A percentile compares a stretch with the other conserved stretches of the same genome.
These are phyloP conservation scores for Pythium myriotylum DNA, from an alignment of 352 stramenopile genomes.

Conservation along the genomic window DNA sequence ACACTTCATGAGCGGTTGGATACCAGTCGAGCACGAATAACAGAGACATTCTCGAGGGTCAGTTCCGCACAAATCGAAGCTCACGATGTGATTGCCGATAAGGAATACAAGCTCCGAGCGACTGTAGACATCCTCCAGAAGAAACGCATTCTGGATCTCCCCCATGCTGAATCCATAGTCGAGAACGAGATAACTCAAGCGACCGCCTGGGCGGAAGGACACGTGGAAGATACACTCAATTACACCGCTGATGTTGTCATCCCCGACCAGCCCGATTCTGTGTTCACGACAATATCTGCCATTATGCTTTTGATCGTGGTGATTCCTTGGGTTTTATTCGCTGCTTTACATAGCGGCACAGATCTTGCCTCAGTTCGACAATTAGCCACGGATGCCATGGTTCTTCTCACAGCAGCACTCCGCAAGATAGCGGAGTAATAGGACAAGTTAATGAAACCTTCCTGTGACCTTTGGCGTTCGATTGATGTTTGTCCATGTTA, in stretches of 20 bases:
- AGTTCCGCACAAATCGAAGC: conserved; percentile 29
- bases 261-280: conserved; percentile 12
- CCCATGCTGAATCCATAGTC: conserved; percentile 17
- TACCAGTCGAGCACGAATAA: conserved; percentile 18
- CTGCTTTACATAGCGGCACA: conserved; percentile 20
- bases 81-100: conserved; percentile 22
- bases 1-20: conserved; percentile 26
- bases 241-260: conserved; percentile 35
- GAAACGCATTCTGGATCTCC: conserved; percentile 28
- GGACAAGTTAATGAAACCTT: conserved; percentile 29
- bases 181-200: conserved; percentile 21
- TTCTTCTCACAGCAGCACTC: conserved; percentile 19
- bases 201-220: conserved; percentile 22
- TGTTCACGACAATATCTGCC: conserved; percentile 24
- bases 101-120: conserved; percentile 24
- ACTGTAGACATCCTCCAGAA: conserved; percentile 29
- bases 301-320: conserved; percentile 31
- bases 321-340: conserved; percentile 39
- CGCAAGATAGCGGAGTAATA: conserved; percentile 25
- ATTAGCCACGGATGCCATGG: conserved; percentile 19
- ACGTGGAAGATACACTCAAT: conserved; percentile 33
- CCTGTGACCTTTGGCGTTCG: conserved; percentile 38
- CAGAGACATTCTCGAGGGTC: conserved; percentile 26
- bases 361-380: conserved; percentile 24
- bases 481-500: conserved; percentile 1